These are phyloP conservation scores for Lichtheimia hyalospora DNA, from an alignment of 371 early-diverging fungal species.

Conservation along the genomic window DNA sequence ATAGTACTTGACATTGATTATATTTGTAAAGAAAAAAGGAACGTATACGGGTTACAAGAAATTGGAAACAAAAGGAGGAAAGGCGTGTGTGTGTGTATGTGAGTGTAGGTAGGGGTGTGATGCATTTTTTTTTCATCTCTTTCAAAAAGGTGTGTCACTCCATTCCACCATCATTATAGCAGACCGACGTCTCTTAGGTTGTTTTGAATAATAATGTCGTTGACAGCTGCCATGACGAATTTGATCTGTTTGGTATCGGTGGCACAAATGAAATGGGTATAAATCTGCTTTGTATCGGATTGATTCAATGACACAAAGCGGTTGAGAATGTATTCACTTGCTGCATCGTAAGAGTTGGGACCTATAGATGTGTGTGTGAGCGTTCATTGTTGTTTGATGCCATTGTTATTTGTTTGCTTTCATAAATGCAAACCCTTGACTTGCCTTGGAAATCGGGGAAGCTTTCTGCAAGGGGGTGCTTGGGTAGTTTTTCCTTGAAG, in stretches of 20 bases:
- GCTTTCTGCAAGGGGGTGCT: constrained; percentile 64
- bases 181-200: constrained; percentile 60
- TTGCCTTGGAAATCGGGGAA: constrained; percentile 83
- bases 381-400: no score
- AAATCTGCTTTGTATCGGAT: constrained; percentile 74
- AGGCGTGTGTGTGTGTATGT: no score
- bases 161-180: constrained; percentile 29
- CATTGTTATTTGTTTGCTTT: no score
- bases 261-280: constrained; percentile 92
- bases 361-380: constrained; percentile 3
- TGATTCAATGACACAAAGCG: constrained; percentile 80
- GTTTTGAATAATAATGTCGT: constrained; percentile 67
- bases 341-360: constrained; percentile 23
- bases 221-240: constrained; percentile 66
- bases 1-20: no score
- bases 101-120: no score
- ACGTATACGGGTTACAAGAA: no score
- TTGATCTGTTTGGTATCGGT: constrained; percentile 86
- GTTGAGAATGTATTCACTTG: constrained; percentile 49
- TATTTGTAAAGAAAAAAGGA: no score
- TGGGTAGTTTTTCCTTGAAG: constrained; percentile 85
- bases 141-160: no score
- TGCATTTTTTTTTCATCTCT: no score
- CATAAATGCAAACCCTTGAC: no score
- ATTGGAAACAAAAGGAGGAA: no score